A percentile compares a stretch with the other conserved stretches of the same genome.
phyloP scores from a whole-genome alignment of 2,329 filamentous ascomycete genomes.

The Madurella fahalii region DNA sequence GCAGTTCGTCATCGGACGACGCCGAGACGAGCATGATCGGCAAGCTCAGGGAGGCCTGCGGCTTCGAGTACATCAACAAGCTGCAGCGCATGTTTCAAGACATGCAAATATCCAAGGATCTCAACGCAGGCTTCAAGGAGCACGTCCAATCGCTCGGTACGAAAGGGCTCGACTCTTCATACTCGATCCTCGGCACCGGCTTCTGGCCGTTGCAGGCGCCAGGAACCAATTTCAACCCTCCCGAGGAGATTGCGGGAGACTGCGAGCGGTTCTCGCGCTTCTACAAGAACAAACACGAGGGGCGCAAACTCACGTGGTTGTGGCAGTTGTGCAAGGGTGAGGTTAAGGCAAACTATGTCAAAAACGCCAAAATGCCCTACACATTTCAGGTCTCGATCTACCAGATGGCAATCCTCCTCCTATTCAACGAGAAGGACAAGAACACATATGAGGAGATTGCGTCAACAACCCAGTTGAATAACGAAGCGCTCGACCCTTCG shows the following conservation, averaged over 20 bases:
- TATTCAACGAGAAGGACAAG: conserved; percentile 89
- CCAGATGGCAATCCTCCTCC: conserved; percentile 91
- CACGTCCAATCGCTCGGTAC: conserved; percentile 62
- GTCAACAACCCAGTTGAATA: conserved; percentile 71
- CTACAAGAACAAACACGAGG: conserved; percentile 95
- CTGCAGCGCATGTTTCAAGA: conserved; percentile 99
- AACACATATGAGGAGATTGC: conserved; percentile 85
- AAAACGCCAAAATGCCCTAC: conserved; percentile 82
- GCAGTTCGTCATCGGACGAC: conserved; percentile 92
- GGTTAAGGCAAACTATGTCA: conserved; percentile 89
- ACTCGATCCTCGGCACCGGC: conserved; percentile 89
- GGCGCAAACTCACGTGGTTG: conserved; percentile 93
- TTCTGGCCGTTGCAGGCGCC: conserved; percentile 94
- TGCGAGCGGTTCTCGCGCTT: conserved; percentile 87
- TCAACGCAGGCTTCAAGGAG: conserved; percentile 85
- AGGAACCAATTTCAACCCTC: conserved; percentile 82
- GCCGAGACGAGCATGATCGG: conserved; percentile 99
- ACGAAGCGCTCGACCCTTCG: conserved; percentile 81
- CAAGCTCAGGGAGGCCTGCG: conserved; percentile 97
- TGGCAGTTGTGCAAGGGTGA: conserved; percentile 99
- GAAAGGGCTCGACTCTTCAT: conserved; percentile 78
- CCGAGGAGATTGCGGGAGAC: conserved; percentile 76
- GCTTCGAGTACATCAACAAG: conserved; percentile 99
- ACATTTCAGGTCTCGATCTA: conserved; percentile 97
- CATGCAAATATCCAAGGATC: conserved; percentile 97